A percentile compares a stretch with the other conserved stretches of the same genome.
These are phyloP conservation scores for Parsonsia alboflavescens DNA, from an alignment of 257 asterid genomes.

Conservation along the genomic window DNA sequence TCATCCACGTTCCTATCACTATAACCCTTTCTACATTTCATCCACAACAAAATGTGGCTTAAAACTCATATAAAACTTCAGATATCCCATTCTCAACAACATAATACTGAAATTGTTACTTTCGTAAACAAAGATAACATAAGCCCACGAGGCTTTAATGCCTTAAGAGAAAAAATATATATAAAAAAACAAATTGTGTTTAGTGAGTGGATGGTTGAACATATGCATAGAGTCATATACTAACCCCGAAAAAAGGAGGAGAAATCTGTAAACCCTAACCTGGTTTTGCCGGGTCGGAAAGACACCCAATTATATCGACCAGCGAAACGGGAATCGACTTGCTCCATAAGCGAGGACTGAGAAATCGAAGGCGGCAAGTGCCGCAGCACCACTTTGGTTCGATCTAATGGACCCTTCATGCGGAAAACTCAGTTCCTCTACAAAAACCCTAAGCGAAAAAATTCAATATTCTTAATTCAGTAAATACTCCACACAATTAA, in stretches of 20 bases:
- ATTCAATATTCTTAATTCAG: constrained; percentile 11
- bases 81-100: background rate
- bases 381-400: constrained; percentile 96
- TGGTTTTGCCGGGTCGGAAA: constrained; percentile 72
- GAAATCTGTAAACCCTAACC: constrained; percentile 42
- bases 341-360: constrained; percentile 81
- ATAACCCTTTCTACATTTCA: background rate
- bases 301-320: constrained; percentile 76
- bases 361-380: constrained; percentile 99
- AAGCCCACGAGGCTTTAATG: background rate
- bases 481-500: constrained; percentile 21
- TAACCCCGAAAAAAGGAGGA: background rate
- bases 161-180: background rate
- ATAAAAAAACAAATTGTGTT: background rate
- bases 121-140: background rate
- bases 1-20: background rate
- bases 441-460: constrained; percentile 60
- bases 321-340: constrained; percentile 72
- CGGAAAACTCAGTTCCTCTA: constrained; percentile 21
- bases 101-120: background rate
- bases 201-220: background rate
- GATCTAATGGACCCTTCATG: constrained; percentile 96
- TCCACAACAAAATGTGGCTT: background rate
- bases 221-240: background rate
- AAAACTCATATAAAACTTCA: background rate